Percentiles rank a stretch among this genome's conserved stretches.
Evolutionary conservation across 2,329 filamentous ascomycete species (phyloP).

Genomic region (Colletotrichum noveboracense): DNA sequence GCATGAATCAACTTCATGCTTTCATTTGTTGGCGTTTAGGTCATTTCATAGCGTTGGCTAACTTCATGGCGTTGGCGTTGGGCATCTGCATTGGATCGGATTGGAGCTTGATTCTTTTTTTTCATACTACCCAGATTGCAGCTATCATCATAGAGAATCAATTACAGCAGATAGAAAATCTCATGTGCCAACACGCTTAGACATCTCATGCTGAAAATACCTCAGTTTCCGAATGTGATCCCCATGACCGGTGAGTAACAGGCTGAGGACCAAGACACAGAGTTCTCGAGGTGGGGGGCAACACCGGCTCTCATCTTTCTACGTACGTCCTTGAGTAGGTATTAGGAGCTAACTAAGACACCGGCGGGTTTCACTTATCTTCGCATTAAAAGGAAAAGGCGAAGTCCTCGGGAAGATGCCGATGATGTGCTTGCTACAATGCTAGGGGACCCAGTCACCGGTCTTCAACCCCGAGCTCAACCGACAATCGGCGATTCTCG

Average conservation of each 20-base stretch:
- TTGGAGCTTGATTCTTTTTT: background rate
- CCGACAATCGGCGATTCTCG: background rate
- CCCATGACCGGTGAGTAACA: background rate
- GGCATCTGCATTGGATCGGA: background rate
- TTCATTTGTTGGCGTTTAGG: background rate
- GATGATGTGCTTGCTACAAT: background rate
- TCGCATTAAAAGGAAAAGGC: background rate
- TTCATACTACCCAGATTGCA: background rate
- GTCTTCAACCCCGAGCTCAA: background rate
- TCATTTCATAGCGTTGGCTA: background rate
- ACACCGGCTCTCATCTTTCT: background rate
- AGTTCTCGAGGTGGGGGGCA: background rate
- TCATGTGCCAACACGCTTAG: background rate
- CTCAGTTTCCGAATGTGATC: background rate
- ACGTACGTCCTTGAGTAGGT: background rate
- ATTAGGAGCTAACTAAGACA: accelerated
- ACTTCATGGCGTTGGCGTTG: background rate
- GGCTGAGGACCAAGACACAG: background rate
- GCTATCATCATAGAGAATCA: background rate
- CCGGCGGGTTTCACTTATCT: accelerated
- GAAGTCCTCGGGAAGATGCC: background rate
- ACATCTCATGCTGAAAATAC: background rate
- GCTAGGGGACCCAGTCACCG: background rate
- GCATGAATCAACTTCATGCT: background rate
- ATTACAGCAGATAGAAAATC: background rate